Evolutionary conservation across 768 basidiomycete genomes (phyloP), one percentile per base, ranked within the genome.

Genomic region (Pisolithus albus): DNA sequence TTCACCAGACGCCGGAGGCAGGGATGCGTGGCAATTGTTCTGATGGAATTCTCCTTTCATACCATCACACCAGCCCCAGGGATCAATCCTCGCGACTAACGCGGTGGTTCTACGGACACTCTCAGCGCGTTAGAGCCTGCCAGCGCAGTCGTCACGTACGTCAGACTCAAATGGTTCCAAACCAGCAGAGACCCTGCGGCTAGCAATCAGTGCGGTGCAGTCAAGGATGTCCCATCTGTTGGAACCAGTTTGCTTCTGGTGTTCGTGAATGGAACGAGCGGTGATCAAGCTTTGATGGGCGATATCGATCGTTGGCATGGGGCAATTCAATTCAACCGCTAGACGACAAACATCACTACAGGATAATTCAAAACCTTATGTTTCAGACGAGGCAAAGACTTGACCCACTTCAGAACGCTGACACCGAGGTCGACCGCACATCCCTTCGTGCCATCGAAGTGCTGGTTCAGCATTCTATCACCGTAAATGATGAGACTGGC

Each of bases 121-220:
- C 32, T 34, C 13, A 26, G 28, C 23, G 7, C 7, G 16, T 15
- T 23, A 4, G 19, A 2, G n/a, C n/a, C 1, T 30, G 11, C 23
- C 7, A 44, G 26, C 30, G 26, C 5, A 5, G 13, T 45, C 16
- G 26, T 24, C 30, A 56, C 68, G 3, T 47, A 67, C 74, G 59
- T 67, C 63, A 52, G 52, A 62, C 41, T 72, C 68, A 36, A 78
- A 73, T 5, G 66, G 67, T 49, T 77, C 70, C 49, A 87, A 66
- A 1, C 90, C 91, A 9, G 89, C 85, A 2, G 87, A 77, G 11
- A 86, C 81, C 47, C 92, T 76, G 38, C 82, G 75, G 4, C 89
- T 90, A 4, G 86, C 87, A 26, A 94, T 78, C 39, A 93, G 64
- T 1, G 83, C 81, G 54, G 84, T 87, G 90, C 91, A 94, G 61